Evolutionary conservation across 306 rosid genomes (phyloP), one percentile per base, ranked within the genome.

Genomic region (Datisca glomerata): DNA sequence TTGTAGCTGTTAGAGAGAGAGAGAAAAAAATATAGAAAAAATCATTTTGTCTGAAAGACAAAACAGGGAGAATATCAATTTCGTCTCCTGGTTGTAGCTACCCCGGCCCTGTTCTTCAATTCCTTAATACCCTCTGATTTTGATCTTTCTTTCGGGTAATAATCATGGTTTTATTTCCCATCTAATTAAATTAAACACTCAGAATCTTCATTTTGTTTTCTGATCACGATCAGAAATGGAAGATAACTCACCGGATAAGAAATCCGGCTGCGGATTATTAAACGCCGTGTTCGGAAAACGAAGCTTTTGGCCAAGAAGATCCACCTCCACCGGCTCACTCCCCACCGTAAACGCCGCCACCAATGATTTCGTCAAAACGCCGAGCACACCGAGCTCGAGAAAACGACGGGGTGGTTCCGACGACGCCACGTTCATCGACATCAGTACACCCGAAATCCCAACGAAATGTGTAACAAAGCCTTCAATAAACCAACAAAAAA

Each of bases 251-350:
- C 69, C 71, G 20, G 85, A 79, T 15, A 71, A 51, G 57, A 82
- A 39, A 82, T 37, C 62, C 2, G 68, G 87, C 9, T 82, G 96
- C 55, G 85, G 96, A 6, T 42, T 87, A 2, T n/a, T 87, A 11
- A 69, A 45, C 18, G 73, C 80, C 2, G 78, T 82, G 46, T 79
- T 87, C 13, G 81, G 96, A 5, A 42, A 78, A 16, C 43, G 49
- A 5, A 25, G 49, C 15, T 5, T 49, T 4, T 59, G 78, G 79
- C 56, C 66, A 2, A 65, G 66, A 5, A 62, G 42, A 65, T 4
- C 73, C 11, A 24, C 61, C n/a, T 58, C 83, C 7, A 36, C 38
- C 0, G 46, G 60, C 24, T 57, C 72, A 31, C 24, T 71, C 49
- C 53, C 79, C 0, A 32, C 35, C 0, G 5, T 28, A 7, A 20